phyloP scores from a whole-genome alignment of 305 asterid species.

The Fraxinus paxiana region DNA sequence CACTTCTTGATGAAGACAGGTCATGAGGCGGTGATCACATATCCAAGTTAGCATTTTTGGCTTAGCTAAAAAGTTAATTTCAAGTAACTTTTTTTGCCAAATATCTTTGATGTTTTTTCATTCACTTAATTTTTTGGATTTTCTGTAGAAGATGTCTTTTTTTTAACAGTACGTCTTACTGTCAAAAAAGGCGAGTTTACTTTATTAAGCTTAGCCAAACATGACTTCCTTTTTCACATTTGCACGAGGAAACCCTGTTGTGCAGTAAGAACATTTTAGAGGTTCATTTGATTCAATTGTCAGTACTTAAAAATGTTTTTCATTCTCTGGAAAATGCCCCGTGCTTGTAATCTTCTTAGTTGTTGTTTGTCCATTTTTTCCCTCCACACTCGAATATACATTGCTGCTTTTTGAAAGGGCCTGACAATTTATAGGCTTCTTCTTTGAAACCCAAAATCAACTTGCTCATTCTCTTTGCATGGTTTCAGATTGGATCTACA shows the following conservation, averaged over 20 bases:
- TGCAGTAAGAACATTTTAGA: not conserved
- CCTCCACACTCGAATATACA: not conserved
- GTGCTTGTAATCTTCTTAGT: not conserved
- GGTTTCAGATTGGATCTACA: slow-evolving; percentile 82
- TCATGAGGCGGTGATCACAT: not conserved
- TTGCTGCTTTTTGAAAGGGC: not conserved
- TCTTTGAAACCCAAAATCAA: slow-evolving; percentile 1
- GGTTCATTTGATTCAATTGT: not conserved
- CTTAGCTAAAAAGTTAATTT: not conserved
- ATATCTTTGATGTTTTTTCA: not conserved
- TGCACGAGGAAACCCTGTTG: not conserved
- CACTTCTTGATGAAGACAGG: not conserved
- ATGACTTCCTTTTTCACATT: not conserved
- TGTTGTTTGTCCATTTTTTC: not conserved
- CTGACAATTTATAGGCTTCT: not conserved
- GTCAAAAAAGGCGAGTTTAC: not conserved
- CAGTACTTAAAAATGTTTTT: not conserved
- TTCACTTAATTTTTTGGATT: not conserved
- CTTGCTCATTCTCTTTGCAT: slow-evolving; percentile 23
- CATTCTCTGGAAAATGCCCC: not conserved
- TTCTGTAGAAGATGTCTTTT: not conserved
- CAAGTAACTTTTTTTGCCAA: not conserved
- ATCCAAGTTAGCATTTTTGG: not conserved
- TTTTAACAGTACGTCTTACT: not conserved
- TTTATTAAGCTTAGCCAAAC: not conserved